Evolutionary conservation across 2,329 filamentous ascomycete genomes (phyloP), one percentile per base, ranked within the genome.

Genomic region (Aschersonia sp.): DNA sequence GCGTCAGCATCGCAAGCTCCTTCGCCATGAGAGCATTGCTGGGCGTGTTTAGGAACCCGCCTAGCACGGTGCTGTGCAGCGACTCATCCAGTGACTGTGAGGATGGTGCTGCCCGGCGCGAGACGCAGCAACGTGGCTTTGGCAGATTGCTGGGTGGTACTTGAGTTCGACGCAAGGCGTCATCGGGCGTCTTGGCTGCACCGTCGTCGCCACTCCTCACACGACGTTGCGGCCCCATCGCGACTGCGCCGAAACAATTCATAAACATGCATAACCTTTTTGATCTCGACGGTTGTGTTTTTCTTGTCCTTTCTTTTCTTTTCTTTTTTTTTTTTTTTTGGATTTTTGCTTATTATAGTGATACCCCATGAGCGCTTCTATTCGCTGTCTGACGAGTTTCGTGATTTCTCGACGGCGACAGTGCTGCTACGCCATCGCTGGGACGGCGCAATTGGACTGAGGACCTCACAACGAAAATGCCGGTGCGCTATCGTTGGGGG

Each of bases 1-100:
- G 77, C 52, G 68, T 81, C 46, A 94, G 88, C 65, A 89, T 94
- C 46, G 53, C 83, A 4, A 84, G 82, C 56, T 83, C 83, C 43
- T 67, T 81, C 29, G 59, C 72, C 49, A 89, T 92, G 82, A 77
- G 79, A 45, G 57, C 80, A 20, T 63, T 87, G 49, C 65, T 94
- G 41, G 81, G 59, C 59, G 61, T 74, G 31, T 66, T 79, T 50
- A 78, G 77, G 28, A 77, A 78, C 54, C 59, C 69, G 40, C 71
- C 71, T 1, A 73, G 67, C 57, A 63, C 61, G 35, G 76, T 73
- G 59, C 64, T 72, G 41, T 53, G 61, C 31, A 61, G 62, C 7
- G 65, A 72, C 43, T 63, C 64, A 1, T 59, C 60, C 2, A 69
- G 67, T 51, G 68, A 68, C 30, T 72, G 75, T 52, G 67, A 77